phyloP scores from a whole-genome alignment of 306 rosid species.

The Rosa rugosa region DNA sequence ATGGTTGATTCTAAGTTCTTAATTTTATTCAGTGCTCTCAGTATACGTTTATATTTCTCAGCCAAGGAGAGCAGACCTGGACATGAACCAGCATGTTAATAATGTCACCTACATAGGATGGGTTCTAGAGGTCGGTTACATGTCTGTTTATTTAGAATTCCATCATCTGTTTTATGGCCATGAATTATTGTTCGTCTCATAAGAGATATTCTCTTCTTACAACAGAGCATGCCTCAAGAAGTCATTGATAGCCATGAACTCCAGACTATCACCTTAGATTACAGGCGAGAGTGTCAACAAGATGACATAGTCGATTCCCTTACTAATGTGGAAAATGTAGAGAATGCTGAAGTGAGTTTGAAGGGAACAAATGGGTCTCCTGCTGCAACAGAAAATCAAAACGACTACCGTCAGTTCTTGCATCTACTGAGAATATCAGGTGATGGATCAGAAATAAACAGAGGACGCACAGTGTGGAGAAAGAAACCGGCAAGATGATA shows the following conservation, averaged over 20 bases:
- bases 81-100: slow-evolving; percentile 96
- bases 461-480: slow-evolving; percentile 92
- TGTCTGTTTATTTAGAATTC: slow-evolving; percentile 3
- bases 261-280: slow-evolving; percentile 86
- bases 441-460: slow-evolving; percentile 78
- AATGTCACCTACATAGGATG: slow-evolving; percentile 91
- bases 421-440: slow-evolving; percentile 74
- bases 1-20: slow-evolving; percentile 17
- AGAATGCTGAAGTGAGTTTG: slow-evolving; percentile 37
- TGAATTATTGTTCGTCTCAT: neutral
- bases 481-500: slow-evolving; percentile 71
- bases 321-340: slow-evolving; percentile 52
- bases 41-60: slow-evolving; percentile 40
- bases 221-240: slow-evolving; percentile 95
- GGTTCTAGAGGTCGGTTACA: slow-evolving; percentile 80
- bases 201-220: slow-evolving; percentile 12
- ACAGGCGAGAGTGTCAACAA: slow-evolving; percentile 91
- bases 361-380: slow-evolving; percentile 60
- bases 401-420: slow-evolving; percentile 57
- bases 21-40: slow-evolving; percentile 37
- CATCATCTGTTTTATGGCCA: neutral
- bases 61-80: slow-evolving; percentile 95
- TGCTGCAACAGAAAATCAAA: slow-evolving; percentile 26
- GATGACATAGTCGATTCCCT: slow-evolving; percentile 80
- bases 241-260: slow-evolving; percentile 75